Evolutionary conservation across 2,329 filamentous ascomycete genomes (phyloP).

Genomic region (Dothistroma pini): DNA sequence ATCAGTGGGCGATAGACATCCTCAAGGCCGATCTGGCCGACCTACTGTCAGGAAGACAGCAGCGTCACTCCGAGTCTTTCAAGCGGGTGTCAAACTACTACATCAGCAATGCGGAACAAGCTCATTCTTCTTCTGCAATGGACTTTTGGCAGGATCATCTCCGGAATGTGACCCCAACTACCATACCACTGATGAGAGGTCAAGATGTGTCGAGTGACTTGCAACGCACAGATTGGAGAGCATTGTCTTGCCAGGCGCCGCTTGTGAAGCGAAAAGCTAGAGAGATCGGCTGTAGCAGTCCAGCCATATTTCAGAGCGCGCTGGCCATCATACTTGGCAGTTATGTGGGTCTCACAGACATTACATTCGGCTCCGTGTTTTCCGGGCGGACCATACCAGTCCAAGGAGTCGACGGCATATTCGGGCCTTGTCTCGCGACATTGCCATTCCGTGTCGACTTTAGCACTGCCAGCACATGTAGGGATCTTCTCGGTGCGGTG

Average conservation of each 20-base stretch:
- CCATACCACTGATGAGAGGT: conserved; percentile 58
- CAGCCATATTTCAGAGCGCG: conserved; percentile 73
- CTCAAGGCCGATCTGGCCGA: conserved; percentile 64
- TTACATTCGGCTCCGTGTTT: conserved; percentile 73
- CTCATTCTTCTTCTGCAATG: conserved; percentile 42
- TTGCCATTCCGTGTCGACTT: conserved; percentile 68
- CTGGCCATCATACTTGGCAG: conserved; percentile 62
- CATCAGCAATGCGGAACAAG: conserved; percentile 11
- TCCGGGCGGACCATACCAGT: conserved; percentile 77
- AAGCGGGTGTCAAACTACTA: conserved; percentile 55
- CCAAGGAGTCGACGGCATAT: conserved; percentile 63
- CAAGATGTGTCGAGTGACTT: conserved; percentile 21
- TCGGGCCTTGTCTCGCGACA: conserved; percentile 77
- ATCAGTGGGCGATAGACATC: conserved; percentile 84
- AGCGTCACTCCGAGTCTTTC: conserved; percentile 55
- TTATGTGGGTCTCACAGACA: conserved; percentile 62
- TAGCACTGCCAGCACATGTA: conserved; percentile 47
- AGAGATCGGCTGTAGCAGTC: conserved; percentile 52
- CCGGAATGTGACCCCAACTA: conserved; percentile 50
- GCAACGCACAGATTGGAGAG: conserved; percentile 23
- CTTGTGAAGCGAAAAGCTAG: conserved; percentile 12
- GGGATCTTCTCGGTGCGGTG: conserved; percentile 60
- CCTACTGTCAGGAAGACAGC: conserved; percentile 42
- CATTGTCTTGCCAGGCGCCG: conserved; percentile 11
- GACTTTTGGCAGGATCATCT: conserved; percentile 70